These are phyloP conservation scores for Paracoccidioides brasiliensis DNA, from an alignment of 2,329 filamentous ascomycete genomes.

Conservation along the genomic window DNA sequence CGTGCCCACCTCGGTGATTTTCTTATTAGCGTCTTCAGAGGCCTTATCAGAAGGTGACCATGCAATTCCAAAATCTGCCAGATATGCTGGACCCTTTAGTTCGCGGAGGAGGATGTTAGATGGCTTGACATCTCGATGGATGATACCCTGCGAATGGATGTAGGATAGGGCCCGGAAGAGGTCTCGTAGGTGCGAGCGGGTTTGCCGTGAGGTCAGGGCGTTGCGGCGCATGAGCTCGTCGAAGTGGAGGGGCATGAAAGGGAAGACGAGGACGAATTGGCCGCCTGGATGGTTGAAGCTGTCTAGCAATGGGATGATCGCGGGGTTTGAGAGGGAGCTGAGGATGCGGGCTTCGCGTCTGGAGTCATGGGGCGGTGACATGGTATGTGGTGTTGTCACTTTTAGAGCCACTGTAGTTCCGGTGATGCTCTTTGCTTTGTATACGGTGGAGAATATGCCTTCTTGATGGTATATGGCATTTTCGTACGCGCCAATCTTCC, in stretches of 20 bases:
- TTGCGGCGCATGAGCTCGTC: constrained; percentile 47
- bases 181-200: constrained; percentile 45
- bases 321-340: constrained; percentile 40
- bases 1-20: constrained; percentile 88
- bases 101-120: constrained; percentile 68
- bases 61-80: constrained; percentile 86
- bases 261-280: constrained; percentile 68
- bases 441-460: constrained; percentile 75
- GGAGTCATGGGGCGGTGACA: constrained; percentile 71
- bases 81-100: constrained; percentile 55
- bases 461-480: constrained; percentile 45
- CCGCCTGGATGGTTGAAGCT: constrained; percentile 58
- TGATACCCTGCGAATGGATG: constrained; percentile 61
- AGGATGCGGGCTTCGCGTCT: constrained; percentile 68
- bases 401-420: constrained; percentile 58
- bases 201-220: constrained; percentile 29
- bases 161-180: constrained; percentile 57
- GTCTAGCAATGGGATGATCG: constrained; percentile 56
- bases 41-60: constrained; percentile 52
- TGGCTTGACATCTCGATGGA: constrained; percentile 90
- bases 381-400: constrained; percentile 61
- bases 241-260: constrained; percentile 65
- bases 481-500: constrained; percentile 41
- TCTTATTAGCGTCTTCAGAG: constrained; percentile 52
- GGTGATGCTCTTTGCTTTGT: constrained; percentile 45